Base-by-base conservation (phyloP, 495 filamentous ascomycete genomes). In the Cercophora sp. region DNA sequence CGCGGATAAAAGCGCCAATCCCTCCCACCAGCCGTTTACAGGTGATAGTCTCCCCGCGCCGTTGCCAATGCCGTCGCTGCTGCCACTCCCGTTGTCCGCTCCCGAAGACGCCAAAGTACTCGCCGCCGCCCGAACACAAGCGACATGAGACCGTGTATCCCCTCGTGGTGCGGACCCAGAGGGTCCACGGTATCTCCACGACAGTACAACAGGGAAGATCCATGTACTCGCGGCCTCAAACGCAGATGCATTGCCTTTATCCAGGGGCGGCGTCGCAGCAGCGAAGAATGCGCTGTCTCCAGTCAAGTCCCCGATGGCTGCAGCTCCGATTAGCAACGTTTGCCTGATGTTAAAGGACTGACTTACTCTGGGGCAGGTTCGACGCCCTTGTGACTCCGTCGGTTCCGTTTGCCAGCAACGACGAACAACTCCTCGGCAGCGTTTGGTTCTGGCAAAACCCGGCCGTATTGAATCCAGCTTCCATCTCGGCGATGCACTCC, bases 391-490 rank as follows among this genome's bases (percentile, higher is more conserved):
- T 43, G 3, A 43, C 40, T 22, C 40, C 40, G 20, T 43, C 40
- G 16, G 40, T 43, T 9, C 40, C 40, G 23, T 43, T 43, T 15
- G 40, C 40, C 40, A 43, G 40, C 16, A 43, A 25, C 40, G 40
- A 13, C 40, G 40, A 18, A 43, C 40, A 43, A 2, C 16, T 22
- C 40, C 18, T 5, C 40, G 40, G 40, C 40, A 43, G 23, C 20
- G 40, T 43, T 22, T 43, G 40, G 23, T 43, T 43, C 40, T 43
- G 40, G 40, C 40, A 43, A 22, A 43, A 43, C 16, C 20, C 40
- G 3, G 40, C 20, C 40, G 40, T 24, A 6, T 5, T 43, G 40
- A 43, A 43, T 5, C 40, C 40, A 2, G 4, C 20, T 2, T 3
- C 20, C 40, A 43, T 43, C 40, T 43, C 40, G 3, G 19, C 18